phyloP scores from a whole-genome alignment of 441 rosid species.

The Adansonia grandidieri region DNA sequence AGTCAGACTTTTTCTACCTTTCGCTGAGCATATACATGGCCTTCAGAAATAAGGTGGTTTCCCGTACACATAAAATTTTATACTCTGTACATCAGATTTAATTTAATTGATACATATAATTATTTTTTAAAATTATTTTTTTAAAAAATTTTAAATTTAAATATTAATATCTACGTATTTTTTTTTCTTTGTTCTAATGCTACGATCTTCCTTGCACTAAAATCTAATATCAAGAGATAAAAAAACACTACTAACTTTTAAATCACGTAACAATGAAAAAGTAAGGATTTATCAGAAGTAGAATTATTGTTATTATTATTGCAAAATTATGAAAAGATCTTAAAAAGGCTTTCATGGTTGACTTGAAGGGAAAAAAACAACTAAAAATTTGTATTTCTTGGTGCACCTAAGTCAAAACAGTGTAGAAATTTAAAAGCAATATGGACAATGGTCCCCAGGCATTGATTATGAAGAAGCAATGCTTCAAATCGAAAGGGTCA shows the following conservation, averaged over 20 bases:
- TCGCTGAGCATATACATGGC: background rate
- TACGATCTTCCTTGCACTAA: too few species aligned
- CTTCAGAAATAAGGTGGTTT: too few species aligned
- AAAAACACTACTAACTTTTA: background rate
- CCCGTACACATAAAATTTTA: too few species aligned
- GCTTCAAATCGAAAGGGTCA: background rate
- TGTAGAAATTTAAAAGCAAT: background rate
- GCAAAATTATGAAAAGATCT: too few species aligned
- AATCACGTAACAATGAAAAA: background rate
- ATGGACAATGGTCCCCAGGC: background rate
- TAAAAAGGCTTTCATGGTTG: background rate
- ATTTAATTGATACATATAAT: too few species aligned
- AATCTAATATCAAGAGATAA: background rate
- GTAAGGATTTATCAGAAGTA: too few species aligned
- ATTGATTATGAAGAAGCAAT: slow-evolving; percentile 14
- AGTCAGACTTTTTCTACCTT: background rate
- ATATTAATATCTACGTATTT: background rate
- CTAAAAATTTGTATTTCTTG: background rate
- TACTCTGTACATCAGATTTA: too few species aligned
- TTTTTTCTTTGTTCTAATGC: background rate
- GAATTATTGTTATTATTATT: too few species aligned
- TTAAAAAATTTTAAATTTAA: too few species aligned
- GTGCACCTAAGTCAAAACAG: slow-evolving; percentile 17
- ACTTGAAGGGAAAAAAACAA: slow-evolving; percentile 16
- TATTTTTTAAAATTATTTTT: too few species aligned